A percentile compares a stretch with the other conserved stretches of the same genome.
Conservation (phyloP, 495 filamentous ascomycete species). For the Evernia prunastri region DNA sequence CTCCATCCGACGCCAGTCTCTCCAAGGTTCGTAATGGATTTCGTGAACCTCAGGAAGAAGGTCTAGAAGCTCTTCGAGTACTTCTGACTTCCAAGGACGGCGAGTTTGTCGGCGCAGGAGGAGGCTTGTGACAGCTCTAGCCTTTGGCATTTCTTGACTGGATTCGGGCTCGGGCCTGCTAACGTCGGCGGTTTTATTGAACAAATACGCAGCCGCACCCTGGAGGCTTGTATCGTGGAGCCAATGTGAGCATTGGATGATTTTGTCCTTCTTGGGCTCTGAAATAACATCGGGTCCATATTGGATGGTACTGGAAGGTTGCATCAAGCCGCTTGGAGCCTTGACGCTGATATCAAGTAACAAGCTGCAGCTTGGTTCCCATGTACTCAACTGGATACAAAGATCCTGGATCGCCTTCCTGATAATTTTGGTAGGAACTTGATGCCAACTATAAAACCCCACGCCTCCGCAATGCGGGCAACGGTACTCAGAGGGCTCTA, state of each 20-base stretch:
- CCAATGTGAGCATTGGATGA: constrained; percentile 20
- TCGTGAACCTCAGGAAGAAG: constrained; percentile 25
- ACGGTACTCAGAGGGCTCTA: constrained; percentile 34
- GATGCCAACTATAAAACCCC: constrained; percentile 24
- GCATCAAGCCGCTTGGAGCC: constrained; percentile 35
- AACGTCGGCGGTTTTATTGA: constrained; percentile 17
- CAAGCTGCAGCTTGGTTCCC: constrained; percentile 33
- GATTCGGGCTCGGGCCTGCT: constrained; percentile 13
- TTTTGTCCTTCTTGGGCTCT: constrained; percentile 17
- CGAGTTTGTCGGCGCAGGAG: constrained; percentile 28
- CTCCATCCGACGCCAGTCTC: constrained; percentile 22
- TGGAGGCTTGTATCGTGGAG: constrained; percentile 19
- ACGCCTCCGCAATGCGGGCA: constrained; percentile 30
- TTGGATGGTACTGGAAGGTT: constrained; percentile 31
- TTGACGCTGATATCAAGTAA: constrained; percentile 38
- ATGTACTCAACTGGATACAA: constrained; percentile 35
- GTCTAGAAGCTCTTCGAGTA: constrained; percentile 23
- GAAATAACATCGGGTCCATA: constrained; percentile 18
- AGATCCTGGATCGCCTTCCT: constrained; percentile 33
- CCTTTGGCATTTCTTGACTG: constrained; percentile 22
- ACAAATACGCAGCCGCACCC: constrained; percentile 17
- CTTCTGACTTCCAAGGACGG: constrained; percentile 14
- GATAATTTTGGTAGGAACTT: constrained; percentile 27
- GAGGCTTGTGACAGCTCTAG: constrained; percentile 25
- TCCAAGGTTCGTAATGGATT: constrained; percentile 27